Conservation (phyloP, 495 filamentous ascomycete species). For the Coniosporium apollinis region DNA sequence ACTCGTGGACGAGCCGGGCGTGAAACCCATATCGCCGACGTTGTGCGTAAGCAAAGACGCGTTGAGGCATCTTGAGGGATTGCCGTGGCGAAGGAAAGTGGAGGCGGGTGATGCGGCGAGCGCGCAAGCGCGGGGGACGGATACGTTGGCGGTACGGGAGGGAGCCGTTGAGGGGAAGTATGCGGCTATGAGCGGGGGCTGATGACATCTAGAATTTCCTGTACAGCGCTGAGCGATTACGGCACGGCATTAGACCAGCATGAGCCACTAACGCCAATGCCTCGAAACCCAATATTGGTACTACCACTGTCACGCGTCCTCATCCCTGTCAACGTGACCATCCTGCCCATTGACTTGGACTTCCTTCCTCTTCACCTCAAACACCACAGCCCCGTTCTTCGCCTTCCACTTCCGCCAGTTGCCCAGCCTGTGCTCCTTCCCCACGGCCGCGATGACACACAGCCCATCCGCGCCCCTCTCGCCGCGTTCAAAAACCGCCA, state of each 20-base stretch:
- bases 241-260: too few relatives aligned
- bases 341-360: too few relatives aligned
- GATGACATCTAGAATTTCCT: too few relatives aligned
- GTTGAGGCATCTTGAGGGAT: conserved; percentile 1
- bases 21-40: conserved; percentile 5
- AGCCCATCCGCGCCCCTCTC: conserved; percentile 54
- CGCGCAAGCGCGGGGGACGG: background rate
- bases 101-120: background rate
- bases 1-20: conserved; percentile 5
- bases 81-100: conserved; percentile 6
- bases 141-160: too few relatives aligned
- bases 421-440: conserved; percentile 71
- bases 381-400: conserved; percentile 62
- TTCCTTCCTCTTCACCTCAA: conserved; percentile 51
- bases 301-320: too few relatives aligned
- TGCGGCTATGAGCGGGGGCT: background rate
- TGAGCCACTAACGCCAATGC: too few relatives aligned
- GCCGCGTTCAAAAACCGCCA: conserved; percentile 65
- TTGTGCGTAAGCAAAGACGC: conserved; percentile 13
- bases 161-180: background rate
- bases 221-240: too few relatives aligned
- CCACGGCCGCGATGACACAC: conserved; percentile 65
- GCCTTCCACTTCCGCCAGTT: conserved; percentile 52
- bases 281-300: too few relatives aligned
- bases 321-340: too few relatives aligned